phyloP scores from a whole-genome alignment of 805 yeast genomes.

The Suhomyces sp. region DNA sequence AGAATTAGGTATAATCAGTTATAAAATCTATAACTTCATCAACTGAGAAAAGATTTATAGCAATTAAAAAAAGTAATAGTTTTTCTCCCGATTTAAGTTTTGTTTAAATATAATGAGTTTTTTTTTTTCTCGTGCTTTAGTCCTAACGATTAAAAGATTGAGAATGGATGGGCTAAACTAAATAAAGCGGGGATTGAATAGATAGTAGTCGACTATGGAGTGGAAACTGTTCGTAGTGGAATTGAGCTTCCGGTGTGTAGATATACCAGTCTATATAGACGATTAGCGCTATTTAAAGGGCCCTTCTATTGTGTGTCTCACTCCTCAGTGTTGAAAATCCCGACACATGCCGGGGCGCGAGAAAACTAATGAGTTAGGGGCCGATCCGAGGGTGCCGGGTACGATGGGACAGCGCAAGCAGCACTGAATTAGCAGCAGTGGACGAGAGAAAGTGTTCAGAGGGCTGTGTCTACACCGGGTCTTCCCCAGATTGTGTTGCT shows the following conservation, averaged over 20 bases:
- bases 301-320: neutral
- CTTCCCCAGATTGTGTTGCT: neutral
- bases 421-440: neutral
- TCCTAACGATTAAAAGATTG: neutral
- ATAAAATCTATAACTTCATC: conserved; percentile 1
- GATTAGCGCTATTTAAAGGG: neutral
- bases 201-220: neutral
- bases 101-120: neutral
- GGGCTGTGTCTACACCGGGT: neutral
- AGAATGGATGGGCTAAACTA: neutral
- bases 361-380: neutral
- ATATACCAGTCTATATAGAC: neutral
- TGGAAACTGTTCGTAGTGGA: neutral
- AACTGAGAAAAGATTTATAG: conserved; percentile 1
- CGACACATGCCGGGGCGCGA: neutral
- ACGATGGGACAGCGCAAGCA: neutral
- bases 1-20: neutral
- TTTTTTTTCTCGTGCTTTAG: neutral
- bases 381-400: conserved; percentile 2
- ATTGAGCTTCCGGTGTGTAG: neutral
- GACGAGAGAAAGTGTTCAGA: neutral
- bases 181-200: neutral
- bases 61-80: neutral
- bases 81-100: neutral
- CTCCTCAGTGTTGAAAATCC: neutral